Percentiles rank a stretch among this genome's conserved stretches.
Conservation (phyloP, 2,329 filamentous ascomycete genomes). For the Paecilomyces niveus region DNA sequence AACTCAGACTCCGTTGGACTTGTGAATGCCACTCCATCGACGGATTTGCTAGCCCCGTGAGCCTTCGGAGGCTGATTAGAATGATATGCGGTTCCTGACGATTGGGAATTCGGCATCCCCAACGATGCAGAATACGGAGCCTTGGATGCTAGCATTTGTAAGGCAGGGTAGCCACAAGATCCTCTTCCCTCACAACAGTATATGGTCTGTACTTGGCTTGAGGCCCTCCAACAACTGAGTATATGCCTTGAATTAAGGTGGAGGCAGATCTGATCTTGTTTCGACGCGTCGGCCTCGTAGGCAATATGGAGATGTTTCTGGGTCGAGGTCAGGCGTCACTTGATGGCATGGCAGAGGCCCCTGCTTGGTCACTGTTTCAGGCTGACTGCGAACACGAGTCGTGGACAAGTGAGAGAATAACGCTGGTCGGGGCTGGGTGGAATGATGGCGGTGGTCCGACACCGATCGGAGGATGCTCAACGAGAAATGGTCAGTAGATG, state of each 20-base stretch:
- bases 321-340: not conserved
- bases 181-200: not conserved
- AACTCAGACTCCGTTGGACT: conserved; percentile 92
- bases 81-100: conserved; percentile 26
- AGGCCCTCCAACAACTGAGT: not conserved
- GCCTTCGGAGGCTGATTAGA: conserved; percentile 21
- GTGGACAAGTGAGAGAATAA: not conserved
- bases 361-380: not conserved
- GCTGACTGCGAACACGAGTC: not conserved
- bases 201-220: not conserved
- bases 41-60: conserved; percentile 18
- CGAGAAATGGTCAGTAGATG: not conserved
- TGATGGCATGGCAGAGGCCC: conserved; percentile 1
- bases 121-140: conserved; percentile 27
- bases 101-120: conserved; percentile 25
- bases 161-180: not conserved
- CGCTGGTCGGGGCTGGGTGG: not conserved
- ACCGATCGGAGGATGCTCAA: not conserved
- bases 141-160: conserved; percentile 37
- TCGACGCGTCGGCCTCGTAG: not conserved
- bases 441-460: not conserved
- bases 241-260: conserved; percentile 1
- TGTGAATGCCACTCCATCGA: conserved; percentile 47
- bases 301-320: not conserved
- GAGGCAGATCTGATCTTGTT: not conserved